A percentile compares a stretch with the other conserved stretches of the same genome.
Conservation (phyloP, 2,329 filamentous ascomycete species). For the Zelopaecilomyces penicillatus region DNA sequence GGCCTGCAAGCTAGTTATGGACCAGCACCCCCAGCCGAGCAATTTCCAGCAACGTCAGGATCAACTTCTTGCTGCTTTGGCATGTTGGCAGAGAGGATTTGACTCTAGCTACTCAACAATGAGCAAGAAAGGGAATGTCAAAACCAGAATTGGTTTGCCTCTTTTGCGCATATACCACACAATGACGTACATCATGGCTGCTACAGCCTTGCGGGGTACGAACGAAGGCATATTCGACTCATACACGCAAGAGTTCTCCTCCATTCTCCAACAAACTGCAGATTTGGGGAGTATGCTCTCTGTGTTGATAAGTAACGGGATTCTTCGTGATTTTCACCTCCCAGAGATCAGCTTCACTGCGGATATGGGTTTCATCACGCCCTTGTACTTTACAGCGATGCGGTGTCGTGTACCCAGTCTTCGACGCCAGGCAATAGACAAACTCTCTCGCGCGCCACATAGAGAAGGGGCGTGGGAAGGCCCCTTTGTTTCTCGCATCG, state of each 20-base stretch:
- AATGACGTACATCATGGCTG: constrained; percentile 7
- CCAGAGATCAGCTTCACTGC: constrained; percentile 6
- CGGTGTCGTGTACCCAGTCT: constrained; percentile 25
- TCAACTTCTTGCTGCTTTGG: constrained; percentile 1
- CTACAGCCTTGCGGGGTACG: constrained; percentile 3
- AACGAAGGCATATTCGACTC: constrained; percentile 8
- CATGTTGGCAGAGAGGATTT: neutral
- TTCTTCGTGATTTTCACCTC: neutral
- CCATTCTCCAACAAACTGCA: constrained; percentile 2
- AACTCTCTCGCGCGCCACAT: constrained; percentile 12
- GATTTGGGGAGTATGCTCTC: constrained; percentile 1
- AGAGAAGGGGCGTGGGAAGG: constrained; percentile 19
- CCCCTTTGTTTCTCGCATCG: constrained; percentile 10
- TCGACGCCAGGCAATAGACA: constrained; percentile 16
- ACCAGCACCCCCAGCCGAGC: neutral
- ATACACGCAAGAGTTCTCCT: neutral
- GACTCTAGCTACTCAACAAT: constrained; percentile 1
- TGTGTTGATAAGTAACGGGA: neutral
- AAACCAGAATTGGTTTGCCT: constrained; percentile 1
- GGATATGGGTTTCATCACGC: constrained; percentile 24
- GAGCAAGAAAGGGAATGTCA: neutral
- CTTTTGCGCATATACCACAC: constrained; percentile 6
- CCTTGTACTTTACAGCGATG: constrained; percentile 22
- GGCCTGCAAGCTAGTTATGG: neutral
- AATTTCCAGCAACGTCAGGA: neutral